Percentiles rank a stretch among this genome's conserved stretches.
These are phyloP conservation scores for Leishmania aethiopica DNA, from an alignment of 208 protist genomes.

Conservation along the genomic window DNA sequence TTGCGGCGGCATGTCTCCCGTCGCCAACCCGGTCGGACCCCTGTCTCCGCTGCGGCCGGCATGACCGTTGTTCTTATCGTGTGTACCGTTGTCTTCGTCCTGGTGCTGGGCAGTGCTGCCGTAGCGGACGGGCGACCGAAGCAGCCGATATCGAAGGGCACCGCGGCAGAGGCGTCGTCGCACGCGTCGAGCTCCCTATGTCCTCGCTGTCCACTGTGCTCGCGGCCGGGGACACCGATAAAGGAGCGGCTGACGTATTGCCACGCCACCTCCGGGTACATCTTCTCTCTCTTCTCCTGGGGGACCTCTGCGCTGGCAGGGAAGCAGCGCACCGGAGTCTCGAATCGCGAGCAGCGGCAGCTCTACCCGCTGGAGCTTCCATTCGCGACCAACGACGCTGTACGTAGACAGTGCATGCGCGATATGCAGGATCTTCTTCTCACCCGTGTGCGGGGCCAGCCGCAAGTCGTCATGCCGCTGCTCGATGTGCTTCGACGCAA, in stretches of 20 bases:
- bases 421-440: conserved; percentile 55
- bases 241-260: conserved; percentile 43
- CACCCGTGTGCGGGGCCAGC: conserved; percentile 53
- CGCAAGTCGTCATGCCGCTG: conserved; percentile 53
- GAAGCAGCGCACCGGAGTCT: background rate
- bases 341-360: conserved; percentile 20
- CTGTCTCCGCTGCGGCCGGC: background rate
- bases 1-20: background rate
- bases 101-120: background rate
- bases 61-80: background rate
- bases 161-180: background rate
- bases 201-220: conserved; percentile 55
- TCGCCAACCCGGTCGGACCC: background rate
- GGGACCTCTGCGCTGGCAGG: conserved; percentile 20
- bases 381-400: conserved; percentile 42
- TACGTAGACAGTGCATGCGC: conserved; percentile 42
- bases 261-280: conserved; percentile 24
- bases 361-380: conserved; percentile 52
- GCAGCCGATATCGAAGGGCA: background rate
- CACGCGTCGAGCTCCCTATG: conserved; percentile 23
- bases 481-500: conserved; percentile 58
- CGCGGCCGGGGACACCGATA: conserved; percentile 25
- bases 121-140: background rate
- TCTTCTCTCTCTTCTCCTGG: conserved; percentile 27
- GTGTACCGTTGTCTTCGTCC: background rate